phyloP scores from a whole-genome alignment of 495 filamentous ascomycete genomes.

The Elaphomyces granulatus region DNA sequence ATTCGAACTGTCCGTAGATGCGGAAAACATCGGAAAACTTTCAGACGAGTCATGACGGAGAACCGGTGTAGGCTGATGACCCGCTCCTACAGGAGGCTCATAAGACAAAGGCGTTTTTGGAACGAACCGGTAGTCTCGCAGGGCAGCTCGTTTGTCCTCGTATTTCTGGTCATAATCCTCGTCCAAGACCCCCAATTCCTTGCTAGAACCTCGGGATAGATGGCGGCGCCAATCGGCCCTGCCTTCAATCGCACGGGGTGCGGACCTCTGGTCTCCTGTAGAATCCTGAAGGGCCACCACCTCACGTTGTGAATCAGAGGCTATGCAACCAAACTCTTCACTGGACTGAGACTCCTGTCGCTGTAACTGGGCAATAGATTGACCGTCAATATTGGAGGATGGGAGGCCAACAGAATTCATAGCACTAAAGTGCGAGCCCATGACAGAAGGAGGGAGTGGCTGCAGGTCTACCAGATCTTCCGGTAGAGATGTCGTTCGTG shows the following conservation, averaged over 20 bases:
- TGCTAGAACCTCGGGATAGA: slow-evolving; percentile 12
- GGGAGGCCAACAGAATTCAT: slow-evolving; percentile 22
- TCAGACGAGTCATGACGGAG: slow-evolving; percentile 61
- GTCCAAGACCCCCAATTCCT: slow-evolving; percentile 19
- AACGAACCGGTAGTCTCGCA: slow-evolving; percentile 30
- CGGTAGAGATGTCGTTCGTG: slow-evolving; percentile 18
- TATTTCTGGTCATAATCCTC: slow-evolving; percentile 32
- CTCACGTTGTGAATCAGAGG: slow-evolving; percentile 13
- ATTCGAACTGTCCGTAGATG: slow-evolving; percentile 48
- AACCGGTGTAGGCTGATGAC: slow-evolving; percentile 26
- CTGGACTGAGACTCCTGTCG: slow-evolving; percentile 18
- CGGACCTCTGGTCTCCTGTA: slow-evolving; percentile 27
- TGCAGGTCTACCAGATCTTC: slow-evolving; percentile 25
- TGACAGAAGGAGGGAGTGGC: slow-evolving; percentile 30
- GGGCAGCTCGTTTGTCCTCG: slow-evolving; percentile 29
- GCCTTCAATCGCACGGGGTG: slow-evolving; percentile 31
- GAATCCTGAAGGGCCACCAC: slow-evolving; percentile 10
- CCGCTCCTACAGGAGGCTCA: no score
- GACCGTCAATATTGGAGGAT: slow-evolving; percentile 19
- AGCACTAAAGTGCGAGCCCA: slow-evolving; percentile 24
- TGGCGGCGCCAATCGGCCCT: slow-evolving; percentile 28
- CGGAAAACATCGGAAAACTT: slow-evolving; percentile 72
- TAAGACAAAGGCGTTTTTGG: slow-evolving; percentile 33
- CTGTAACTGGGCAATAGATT: slow-evolving; percentile 11
- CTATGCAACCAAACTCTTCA: slow-evolving; percentile 13